Evolutionary conservation across 2,329 filamentous ascomycete species (phyloP), one percentile per base, ranked within the genome.

Genomic region (Epichloe sylvatica): DNA sequence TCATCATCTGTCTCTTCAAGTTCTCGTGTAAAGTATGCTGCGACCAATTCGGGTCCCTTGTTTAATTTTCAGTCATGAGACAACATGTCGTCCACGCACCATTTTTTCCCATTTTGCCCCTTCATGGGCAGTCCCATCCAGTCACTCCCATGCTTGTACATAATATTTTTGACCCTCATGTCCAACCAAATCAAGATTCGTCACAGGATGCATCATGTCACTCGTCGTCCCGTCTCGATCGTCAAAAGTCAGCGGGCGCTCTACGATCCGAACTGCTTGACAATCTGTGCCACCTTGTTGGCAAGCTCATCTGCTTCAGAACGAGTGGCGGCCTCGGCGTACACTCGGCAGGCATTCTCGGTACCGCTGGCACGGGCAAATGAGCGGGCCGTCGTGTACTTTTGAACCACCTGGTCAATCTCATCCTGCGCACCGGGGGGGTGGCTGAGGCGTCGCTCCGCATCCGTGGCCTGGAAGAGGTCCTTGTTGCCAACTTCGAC

Each of bases 291-390:
- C 45, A 97, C 88, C 64, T 88, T 86, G 59, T 81, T 81, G 51
- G 90, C 88, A 54, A 97, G 75, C 66, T 95, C 89, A 60, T 96
- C 90, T 1, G 90, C 89, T 67, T 97, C 91, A 15, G 82, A 85
- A 55, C 86, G 81, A 44, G 86, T 92, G 37, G 86, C 86, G 4
- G 92, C 92, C 70, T 98, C 92, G 7, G 91, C 91, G 63, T 98
- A 98, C 19, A 98, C 90, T 54, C 92, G 80, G 59, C 95, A 90
- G 2, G 89, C 91, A 66, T 98, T 94, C 67, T 98, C 92, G 0
- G 92, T 98, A 33, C 92, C 92, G 56, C 85, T 92, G 37, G 92
- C 89, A 59, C 92, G 83, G 7, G 89, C 92, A 66, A 98, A 98
- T 46, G 86, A 83, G 55, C 92, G 80, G 3, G 87, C 92, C 59